Evolutionary conservation across 73 alveolate genomes (phyloP).

Genomic region (Stentor coeruleus): DNA sequence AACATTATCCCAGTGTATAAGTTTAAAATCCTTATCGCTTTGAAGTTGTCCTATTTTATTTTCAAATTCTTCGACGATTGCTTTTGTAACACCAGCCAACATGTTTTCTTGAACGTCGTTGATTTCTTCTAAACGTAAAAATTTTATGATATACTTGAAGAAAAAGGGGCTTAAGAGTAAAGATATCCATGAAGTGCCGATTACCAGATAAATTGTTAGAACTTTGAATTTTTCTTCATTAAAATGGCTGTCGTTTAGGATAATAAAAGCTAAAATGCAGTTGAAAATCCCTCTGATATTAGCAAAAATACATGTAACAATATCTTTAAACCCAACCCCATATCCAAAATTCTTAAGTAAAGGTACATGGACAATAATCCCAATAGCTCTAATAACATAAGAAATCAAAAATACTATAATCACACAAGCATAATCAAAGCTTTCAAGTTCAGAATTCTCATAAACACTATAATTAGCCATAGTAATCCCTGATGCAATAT

Average conservation of each 20-base stretch:
- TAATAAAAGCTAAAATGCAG: background rate
- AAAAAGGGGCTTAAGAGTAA: background rate
- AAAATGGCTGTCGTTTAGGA: background rate
- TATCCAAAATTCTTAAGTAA: background rate
- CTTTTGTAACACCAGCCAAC: constrained; percentile 14
- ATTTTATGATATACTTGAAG: background rate
- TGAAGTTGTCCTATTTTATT: background rate
- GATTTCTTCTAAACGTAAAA: background rate
- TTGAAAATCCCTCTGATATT: background rate
- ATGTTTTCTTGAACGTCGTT: constrained; percentile 6
- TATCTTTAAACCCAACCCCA: background rate
- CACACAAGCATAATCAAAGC: background rate
- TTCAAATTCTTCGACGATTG: background rate
- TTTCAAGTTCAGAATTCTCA: background rate
- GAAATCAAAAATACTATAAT: background rate
- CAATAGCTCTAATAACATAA: background rate
- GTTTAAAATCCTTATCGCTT: background rate
- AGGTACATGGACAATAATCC: background rate
- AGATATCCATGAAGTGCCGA: background rate
- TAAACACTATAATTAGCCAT: background rate
- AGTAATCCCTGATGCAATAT: background rate
- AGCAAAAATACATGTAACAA: background rate
- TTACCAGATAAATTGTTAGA: background rate
- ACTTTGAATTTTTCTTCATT: background rate
- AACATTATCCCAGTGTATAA: constrained; percentile 2